These are phyloP conservation scores for Tetraselmis chui DNA, from an alignment of 139 green algal genomes.

Conservation along the genomic window DNA sequence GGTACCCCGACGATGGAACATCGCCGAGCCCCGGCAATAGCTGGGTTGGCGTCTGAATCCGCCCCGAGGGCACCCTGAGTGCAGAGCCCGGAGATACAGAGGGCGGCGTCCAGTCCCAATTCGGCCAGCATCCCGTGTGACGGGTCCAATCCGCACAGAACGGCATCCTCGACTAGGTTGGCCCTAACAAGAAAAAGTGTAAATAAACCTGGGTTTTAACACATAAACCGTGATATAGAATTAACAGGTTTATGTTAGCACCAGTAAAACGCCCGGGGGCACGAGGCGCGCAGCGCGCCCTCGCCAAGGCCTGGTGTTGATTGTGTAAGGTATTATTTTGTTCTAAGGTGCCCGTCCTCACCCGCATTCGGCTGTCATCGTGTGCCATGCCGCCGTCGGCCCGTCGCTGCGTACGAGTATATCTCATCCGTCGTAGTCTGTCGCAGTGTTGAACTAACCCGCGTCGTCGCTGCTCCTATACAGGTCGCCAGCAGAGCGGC, in stretches of 20 bases:
- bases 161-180: too few relatives aligned
- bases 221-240: background rate
- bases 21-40: background rate
- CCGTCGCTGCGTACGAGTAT: too few relatives aligned
- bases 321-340: background rate
- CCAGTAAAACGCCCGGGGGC: background rate
- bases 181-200: conserved; percentile 1
- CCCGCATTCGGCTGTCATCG: too few relatives aligned
- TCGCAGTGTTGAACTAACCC: too few relatives aligned
- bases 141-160: too few relatives aligned
- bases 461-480: too few relatives aligned
- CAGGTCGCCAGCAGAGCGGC: too few relatives aligned
- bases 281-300: background rate
- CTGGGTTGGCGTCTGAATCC: background rate
- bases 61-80: background rate
- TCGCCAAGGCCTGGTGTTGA: background rate
- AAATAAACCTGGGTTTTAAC: background rate
- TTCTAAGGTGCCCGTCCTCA: background rate
- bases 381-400: too few relatives aligned
- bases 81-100: background rate
- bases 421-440: too few relatives aligned
- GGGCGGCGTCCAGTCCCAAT: background rate
- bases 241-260: background rate
- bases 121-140: too few relatives aligned
- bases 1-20: background rate